Evolutionary conservation across 2,329 filamentous ascomycete genomes (phyloP).

Genomic region (Exophiala sp.): DNA sequence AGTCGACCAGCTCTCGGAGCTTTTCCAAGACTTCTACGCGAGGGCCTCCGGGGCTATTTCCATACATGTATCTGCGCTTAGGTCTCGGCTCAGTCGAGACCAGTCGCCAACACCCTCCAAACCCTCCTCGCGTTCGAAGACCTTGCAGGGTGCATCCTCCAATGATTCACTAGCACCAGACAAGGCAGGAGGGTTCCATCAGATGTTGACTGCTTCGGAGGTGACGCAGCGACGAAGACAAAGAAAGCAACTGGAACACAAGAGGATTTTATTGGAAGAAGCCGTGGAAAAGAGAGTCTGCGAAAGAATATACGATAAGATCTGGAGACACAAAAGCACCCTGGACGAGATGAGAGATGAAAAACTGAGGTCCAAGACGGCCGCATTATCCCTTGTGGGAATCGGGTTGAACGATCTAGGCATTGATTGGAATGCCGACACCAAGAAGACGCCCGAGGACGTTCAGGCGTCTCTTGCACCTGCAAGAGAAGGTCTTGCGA

Average conservation of each 20-base stretch:
- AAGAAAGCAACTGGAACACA: slow-evolving; percentile 69
- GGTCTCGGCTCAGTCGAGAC: slow-evolving; percentile 66
- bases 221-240: slow-evolving; percentile 73
- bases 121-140: slow-evolving; percentile 16
- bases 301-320: slow-evolving; percentile 76
- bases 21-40: slow-evolving; percentile 92
- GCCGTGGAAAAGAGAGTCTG: slow-evolving; percentile 82
- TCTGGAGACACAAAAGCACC: slow-evolving; percentile 86
- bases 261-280: slow-evolving; percentile 73
- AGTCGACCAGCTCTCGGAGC: slow-evolving; percentile 72
- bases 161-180: slow-evolving; percentile 21
- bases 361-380: slow-evolving; percentile 88
- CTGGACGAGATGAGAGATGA: slow-evolving; percentile 94
- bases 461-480: slow-evolving; percentile 66
- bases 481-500: slow-evolving; percentile 64
- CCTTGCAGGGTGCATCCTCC: slow-evolving; percentile 16
- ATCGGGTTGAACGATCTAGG: slow-evolving; percentile 83
- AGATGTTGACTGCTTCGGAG: slow-evolving; percentile 87
- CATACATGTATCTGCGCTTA: slow-evolving; percentile 77
- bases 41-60: slow-evolving; percentile 73
- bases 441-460: slow-evolving; percentile 51
- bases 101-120: slow-evolving; percentile 46
- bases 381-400: slow-evolving; percentile 80
- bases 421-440: slow-evolving; percentile 63
- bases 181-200: slow-evolving; percentile 53